Evolutionary conservation across 345 rosid genomes (phyloP).

Genomic region (Gossypium raimondii): DNA sequence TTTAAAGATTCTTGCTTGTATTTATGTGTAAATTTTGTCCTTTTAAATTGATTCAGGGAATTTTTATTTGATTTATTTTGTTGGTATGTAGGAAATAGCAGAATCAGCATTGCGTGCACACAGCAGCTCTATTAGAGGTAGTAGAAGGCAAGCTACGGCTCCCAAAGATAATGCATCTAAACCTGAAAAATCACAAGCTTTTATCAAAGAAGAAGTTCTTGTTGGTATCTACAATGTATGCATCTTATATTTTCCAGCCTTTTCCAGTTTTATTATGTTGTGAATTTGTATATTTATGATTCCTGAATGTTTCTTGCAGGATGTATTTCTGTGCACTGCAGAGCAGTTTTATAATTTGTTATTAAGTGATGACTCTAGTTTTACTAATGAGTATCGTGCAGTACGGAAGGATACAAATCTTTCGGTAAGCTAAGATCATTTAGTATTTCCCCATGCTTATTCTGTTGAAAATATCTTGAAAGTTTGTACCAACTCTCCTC

Average conservation of each 20-base stretch:
- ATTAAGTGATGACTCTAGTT: constrained; percentile 66
- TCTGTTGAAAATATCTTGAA: background rate
- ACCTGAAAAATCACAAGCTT: constrained; percentile 56
- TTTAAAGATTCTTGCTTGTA: background rate
- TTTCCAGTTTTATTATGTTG: constrained; percentile 12
- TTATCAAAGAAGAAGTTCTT: constrained; percentile 83
- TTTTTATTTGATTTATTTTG: constrained; percentile 16
- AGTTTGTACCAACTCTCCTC: constrained; percentile 10
- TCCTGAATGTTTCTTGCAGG: constrained; percentile 43
- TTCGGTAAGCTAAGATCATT: constrained; percentile 42
- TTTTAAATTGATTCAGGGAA: background rate
- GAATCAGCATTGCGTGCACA: constrained; percentile 92
- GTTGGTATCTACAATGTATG: constrained; percentile 63
- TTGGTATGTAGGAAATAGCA: constrained; percentile 61
- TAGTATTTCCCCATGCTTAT: background rate
- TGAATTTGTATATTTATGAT: constrained; percentile 10
- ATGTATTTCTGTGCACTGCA: constrained; percentile 64
- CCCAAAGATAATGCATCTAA: constrained; percentile 47
- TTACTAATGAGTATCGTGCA: constrained; percentile 59
- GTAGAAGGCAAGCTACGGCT: constrained; percentile 34
- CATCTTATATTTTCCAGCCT: constrained; percentile 17
- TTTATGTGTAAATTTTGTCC: too few relatives aligned
- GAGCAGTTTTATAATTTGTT: constrained; percentile 58
- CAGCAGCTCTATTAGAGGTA: constrained; percentile 75
- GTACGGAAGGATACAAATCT: constrained; percentile 78